A percentile compares a stretch with the other conserved stretches of the same genome.
Conservation (phyloP, 2,329 filamentous ascomycete genomes). For the Sporothrix luriei region DNA sequence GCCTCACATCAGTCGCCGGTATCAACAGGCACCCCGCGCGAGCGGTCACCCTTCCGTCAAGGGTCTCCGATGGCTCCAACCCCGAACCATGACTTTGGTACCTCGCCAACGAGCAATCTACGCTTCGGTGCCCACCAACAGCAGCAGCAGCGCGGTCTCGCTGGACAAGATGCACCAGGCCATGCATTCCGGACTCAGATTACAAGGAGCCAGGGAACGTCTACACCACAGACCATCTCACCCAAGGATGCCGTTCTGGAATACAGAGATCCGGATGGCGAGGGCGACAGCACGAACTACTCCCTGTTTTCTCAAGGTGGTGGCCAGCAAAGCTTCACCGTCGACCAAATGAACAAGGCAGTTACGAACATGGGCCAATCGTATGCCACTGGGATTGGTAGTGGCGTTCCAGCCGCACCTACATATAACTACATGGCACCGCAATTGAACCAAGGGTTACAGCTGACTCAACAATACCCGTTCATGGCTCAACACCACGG, state of each 20-base stretch:
- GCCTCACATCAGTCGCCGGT: conserved; percentile 50
- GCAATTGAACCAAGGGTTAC: conserved; percentile 45
- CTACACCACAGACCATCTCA: conserved; percentile 81
- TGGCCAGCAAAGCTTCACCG: conserved; percentile 53
- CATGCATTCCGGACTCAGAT: conserved; percentile 50
- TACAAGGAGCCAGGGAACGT: conserved; percentile 47
- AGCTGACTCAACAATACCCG: conserved; percentile 56
- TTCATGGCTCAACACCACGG: conserved; percentile 45
- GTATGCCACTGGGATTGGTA: conserved; percentile 35
- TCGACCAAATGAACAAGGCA: conserved; percentile 46
- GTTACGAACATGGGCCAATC: conserved; percentile 37
- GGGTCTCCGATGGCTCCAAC: conserved; percentile 63
- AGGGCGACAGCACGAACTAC: conserved; percentile 55
- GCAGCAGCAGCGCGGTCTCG: conserved; percentile 54
- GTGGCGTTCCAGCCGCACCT: conserved; percentile 33
- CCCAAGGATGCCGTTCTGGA: conserved; percentile 90
- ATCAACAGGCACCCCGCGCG: conserved; percentile 55
- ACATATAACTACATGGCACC: conserved; percentile 43
- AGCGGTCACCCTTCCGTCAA: conserved; percentile 79
- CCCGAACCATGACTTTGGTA: conserved; percentile 49
- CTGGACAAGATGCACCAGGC: conserved; percentile 52
- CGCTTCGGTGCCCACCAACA: conserved; percentile 54
- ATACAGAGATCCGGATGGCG: conserved; percentile 74
- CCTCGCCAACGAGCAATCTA: conserved; percentile 42
- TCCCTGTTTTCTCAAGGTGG: conserved; percentile 63